Conservation (phyloP, 345 rosid species). For the Citrus cavaleriei region DNA sequence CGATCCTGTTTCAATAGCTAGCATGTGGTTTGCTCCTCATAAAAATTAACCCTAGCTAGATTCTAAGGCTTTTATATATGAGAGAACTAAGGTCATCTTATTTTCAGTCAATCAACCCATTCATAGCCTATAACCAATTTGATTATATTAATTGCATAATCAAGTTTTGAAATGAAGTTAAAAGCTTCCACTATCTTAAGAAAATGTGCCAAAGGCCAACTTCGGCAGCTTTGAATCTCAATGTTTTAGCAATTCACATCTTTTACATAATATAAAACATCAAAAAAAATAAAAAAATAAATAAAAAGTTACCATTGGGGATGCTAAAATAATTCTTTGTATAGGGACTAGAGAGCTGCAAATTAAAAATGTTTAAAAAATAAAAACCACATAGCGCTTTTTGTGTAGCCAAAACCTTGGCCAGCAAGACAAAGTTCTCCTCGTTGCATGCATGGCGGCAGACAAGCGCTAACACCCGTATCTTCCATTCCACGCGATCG, state of each 20-base stretch:
- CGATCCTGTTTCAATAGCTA: neutral
- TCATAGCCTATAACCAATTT: neutral
- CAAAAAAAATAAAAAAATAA: neutral
- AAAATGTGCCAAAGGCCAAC: constrained; percentile 24
- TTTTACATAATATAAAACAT: neutral
- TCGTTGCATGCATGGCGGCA: constrained; percentile 60
- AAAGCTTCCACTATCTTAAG: constrained; percentile 9
- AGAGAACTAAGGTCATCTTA: neutral
- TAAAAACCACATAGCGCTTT: neutral
- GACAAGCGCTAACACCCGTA: constrained; percentile 42
- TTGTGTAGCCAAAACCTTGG: constrained; percentile 7
- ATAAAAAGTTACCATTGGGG: neutral
- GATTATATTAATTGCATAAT: neutral
- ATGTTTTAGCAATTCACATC: neutral
- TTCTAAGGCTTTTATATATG: neutral
- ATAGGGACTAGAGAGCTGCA: constrained; percentile 11
- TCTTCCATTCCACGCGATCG: constrained; percentile 52
- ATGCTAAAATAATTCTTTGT: neutral
- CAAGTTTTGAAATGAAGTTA: neutral
- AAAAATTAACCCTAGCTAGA: neutral
- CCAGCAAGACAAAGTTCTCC: constrained; percentile 24
- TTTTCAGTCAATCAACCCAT: neutral
- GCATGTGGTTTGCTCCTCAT: neutral
- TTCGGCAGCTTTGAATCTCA: constrained; percentile 10
- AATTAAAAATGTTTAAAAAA: neutral